Conservation (phyloP, 164 flowering plant species). For the Vitis rotundifolia region DNA sequence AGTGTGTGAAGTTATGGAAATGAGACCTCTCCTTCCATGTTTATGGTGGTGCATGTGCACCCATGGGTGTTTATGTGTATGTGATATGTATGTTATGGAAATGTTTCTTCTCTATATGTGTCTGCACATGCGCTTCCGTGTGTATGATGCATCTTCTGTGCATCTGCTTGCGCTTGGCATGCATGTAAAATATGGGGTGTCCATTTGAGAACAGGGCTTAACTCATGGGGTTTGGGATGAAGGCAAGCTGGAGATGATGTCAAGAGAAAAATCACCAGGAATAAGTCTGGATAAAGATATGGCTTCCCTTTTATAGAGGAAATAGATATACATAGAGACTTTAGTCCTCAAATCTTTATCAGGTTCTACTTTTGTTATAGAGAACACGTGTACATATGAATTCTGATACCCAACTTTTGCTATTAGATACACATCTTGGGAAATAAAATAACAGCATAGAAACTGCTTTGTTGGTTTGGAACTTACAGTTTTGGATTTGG, state of each 20-base stretch:
- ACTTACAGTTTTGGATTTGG: neutral
- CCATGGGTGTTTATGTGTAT: neutral
- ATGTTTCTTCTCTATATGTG: neutral
- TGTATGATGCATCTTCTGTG: too few species aligned
- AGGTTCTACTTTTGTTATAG: neutral
- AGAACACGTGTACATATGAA: neutral
- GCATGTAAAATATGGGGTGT: too few species aligned
- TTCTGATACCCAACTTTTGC: neutral
- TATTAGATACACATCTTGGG: neutral
- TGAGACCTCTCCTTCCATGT: slow-evolving; percentile 7
- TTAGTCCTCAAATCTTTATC: neutral
- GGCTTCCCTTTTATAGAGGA: neutral
- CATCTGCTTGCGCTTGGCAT: too few species aligned
- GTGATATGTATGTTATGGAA: too few species aligned
- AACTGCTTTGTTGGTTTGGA: neutral
- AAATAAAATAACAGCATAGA: neutral
- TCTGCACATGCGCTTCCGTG: neutral
- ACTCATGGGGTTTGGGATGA: too few species aligned
- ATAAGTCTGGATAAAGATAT: neutral
- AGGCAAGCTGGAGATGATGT: neutral
- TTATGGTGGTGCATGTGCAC: neutral
- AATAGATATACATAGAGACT: neutral
- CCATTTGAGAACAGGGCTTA: too few species aligned
- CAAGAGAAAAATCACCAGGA: neutral
- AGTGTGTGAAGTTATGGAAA: slow-evolving; percentile 40